These are phyloP conservation scores for Wallacemonas sp. DNA, from an alignment of 208 protist genomes.

Conservation along the genomic window DNA sequence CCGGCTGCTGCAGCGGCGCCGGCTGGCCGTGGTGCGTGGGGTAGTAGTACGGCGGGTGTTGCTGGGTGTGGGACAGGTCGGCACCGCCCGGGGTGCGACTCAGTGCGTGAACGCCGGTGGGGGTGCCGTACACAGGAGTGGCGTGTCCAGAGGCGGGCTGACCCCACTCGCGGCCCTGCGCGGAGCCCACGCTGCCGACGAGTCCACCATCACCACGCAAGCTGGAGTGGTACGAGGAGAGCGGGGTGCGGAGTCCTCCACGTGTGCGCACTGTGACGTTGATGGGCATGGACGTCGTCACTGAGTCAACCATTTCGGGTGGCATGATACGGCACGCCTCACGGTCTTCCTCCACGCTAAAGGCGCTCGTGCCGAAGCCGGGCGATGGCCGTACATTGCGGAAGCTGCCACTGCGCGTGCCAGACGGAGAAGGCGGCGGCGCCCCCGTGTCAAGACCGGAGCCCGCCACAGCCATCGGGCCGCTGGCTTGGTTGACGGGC, in stretches of 20 bases:
- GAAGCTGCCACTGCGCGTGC: neutral
- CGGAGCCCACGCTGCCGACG: slow-evolving; percentile 1
- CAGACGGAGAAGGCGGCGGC: neutral
- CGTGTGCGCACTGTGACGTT: slow-evolving; percentile 4
- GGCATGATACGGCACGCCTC: slow-evolving; percentile 1
- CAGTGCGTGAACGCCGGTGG: neutral
- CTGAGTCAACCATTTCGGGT: neutral
- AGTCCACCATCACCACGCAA: neutral
- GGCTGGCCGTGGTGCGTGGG: neutral
- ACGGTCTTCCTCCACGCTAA: slow-evolving; percentile 5
- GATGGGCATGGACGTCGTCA: neutral
- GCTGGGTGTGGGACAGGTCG: neutral
- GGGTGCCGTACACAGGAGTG: neutral
- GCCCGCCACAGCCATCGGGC: neutral
- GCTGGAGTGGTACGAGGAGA: slow-evolving; percentile 9
- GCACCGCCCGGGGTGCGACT: neutral
- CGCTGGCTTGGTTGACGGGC: neutral
- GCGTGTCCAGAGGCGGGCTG: neutral
- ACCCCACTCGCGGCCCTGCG: neutral
- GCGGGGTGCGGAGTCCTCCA: neutral
- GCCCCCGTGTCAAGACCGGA: neutral
- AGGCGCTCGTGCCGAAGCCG: slow-evolving; percentile 2
- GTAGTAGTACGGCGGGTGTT: neutral
- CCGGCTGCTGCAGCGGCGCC: neutral
- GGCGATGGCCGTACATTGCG: neutral